Conservation (phyloP, 805 yeast species). For the Groenewaldozyma salmanticensis region DNA sequence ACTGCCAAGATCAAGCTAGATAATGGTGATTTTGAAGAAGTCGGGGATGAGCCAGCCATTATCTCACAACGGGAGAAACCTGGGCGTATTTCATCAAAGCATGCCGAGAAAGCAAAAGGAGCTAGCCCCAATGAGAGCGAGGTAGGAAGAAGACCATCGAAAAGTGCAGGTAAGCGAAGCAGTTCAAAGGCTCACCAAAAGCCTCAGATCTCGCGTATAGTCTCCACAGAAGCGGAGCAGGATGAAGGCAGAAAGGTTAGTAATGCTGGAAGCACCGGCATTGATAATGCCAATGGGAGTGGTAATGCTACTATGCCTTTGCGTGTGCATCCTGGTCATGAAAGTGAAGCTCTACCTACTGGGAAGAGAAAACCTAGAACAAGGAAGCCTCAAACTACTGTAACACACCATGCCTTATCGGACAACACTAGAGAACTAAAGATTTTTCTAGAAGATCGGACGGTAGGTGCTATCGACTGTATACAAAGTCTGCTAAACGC, state of each 20-base stretch:
- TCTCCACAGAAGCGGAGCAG: too few relatives aligned
- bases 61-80: neutral
- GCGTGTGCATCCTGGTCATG: neutral
- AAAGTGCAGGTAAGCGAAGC: too few relatives aligned
- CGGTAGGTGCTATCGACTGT: slow-evolving; percentile 82
- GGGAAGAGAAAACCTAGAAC: slow-evolving; percentile 2
- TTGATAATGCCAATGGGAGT: too few relatives aligned
- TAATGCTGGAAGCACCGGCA: neutral
- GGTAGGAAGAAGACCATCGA: too few relatives aligned
- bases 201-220: neutral
- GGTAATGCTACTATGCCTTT: neutral
- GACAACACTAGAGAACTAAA: slow-evolving; percentile 83
- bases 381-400: neutral
- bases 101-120: too few relatives aligned
- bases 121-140: too few relatives aligned
- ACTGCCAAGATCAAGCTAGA: slow-evolving; percentile 20
- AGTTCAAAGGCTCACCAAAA: neutral
- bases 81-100: neutral
- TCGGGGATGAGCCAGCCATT: neutral
- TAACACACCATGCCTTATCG: neutral
- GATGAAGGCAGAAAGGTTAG: neutral
- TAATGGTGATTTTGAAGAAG: neutral
- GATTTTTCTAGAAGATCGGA: slow-evolving; percentile 83
- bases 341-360: slow-evolving; percentile 1
- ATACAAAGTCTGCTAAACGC: slow-evolving; percentile 66